Base-by-base conservation (phyloP, 2,329 filamentous ascomycete species). In the Talaromyces atroroseus region DNA sequence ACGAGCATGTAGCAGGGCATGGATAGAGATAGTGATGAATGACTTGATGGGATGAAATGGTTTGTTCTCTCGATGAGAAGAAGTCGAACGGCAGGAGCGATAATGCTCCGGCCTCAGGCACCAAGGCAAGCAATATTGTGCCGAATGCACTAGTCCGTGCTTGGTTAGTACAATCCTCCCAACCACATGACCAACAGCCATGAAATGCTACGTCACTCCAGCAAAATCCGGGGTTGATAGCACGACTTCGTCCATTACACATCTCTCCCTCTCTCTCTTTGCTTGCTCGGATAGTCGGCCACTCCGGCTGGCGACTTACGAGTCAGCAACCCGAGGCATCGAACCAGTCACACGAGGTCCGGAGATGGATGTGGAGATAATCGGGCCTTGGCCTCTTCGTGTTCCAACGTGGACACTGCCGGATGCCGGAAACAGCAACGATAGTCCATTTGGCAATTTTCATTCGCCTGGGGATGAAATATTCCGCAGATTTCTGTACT, bases 371-470 rank as follows among this genome's bases (percentile, higher is more conserved):
- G 38, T 42, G 38, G 46, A 34, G 46, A 42, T 34, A n/a, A 21
- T 47, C 29, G 29, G 29, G 50, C 34, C 32, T 47, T 47, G 42
- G 51, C 51, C 16, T 24, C 49, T 34, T 34, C 32, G 3, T 10
- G 32, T 34, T 34, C 32, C 40, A 44, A 21, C 36, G 40, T 24
- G 18, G 18, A 26, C 40, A 16, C 24, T n/a, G 44, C 50, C 21
- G 34, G 32, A 29, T 18, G 32, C 44, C 52, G 52, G 21, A 54
- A 49, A 18, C n/a, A 49, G 52, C 6, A 54, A 32, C n/a, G 45
- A 49, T 49, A 18, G 18, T 54, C 52, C 23, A 29, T 54, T 48
- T 42, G 52, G 29, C 44, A 40, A 23, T n/a, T 32, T 18, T 38
- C 42, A 53, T 53, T 53, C 10, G 42, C 4, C 38, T 16, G 23